Percentiles rank a stretch among this genome's conserved stretches.
phyloP scores from a whole-genome alignment of 768 basidiomycete species.

The Cystobasidium ongulense region DNA sequence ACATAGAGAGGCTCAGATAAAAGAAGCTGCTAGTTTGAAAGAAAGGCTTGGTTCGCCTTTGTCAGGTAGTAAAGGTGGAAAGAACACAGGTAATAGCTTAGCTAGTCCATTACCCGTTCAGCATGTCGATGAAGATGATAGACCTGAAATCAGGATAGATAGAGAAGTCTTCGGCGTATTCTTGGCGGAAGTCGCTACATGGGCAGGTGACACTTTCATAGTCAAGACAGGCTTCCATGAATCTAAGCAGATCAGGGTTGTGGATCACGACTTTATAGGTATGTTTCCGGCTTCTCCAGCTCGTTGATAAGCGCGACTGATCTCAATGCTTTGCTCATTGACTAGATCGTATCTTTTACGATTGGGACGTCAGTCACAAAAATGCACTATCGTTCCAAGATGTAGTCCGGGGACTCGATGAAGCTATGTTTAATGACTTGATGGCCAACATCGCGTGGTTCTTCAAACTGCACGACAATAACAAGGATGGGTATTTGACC shows the following conservation, averaged over 20 bases:
- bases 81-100: not conserved
- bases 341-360: conserved; percentile 73
- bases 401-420: conserved; percentile 75
- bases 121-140: conserved; percentile 42
- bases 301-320: not conserved
- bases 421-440: conserved; percentile 88
- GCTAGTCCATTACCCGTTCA: conserved; percentile 30
- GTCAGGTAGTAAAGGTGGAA: not conserved
- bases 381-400: conserved; percentile 93
- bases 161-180: conserved; percentile 77
- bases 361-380: conserved; percentile 75
- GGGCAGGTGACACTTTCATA: conserved; percentile 89
- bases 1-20: conserved; percentile 29
- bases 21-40: not conserved
- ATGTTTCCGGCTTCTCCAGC: not conserved
- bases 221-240: conserved; percentile 88
- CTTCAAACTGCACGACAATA: conserved; percentile 78
- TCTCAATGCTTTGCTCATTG: not conserved
- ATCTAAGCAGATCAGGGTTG: conserved; percentile 78
- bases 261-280: conserved; percentile 82
- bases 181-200: conserved; percentile 82
- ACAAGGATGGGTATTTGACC: conserved; percentile 87
- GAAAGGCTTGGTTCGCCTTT: conserved; percentile 30
- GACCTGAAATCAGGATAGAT: conserved; percentile 78
- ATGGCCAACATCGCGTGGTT: conserved; percentile 99